Evolutionary conservation across 352 stramenopile genomes (phyloP).

Genomic region (Phytophthora europaea): DNA sequence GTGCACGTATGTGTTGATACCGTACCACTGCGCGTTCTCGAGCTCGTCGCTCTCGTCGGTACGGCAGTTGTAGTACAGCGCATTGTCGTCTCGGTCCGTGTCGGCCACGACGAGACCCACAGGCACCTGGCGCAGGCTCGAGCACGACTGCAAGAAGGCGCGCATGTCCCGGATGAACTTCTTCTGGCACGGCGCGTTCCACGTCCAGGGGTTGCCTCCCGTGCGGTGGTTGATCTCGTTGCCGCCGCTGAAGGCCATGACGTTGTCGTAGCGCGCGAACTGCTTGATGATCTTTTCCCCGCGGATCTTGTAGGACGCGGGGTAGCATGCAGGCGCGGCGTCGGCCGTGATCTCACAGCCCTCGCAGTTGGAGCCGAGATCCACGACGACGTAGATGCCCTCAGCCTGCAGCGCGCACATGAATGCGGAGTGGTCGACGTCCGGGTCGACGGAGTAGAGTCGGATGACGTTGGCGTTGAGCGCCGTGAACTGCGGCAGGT

Average conservation of each 20-base stretch:
- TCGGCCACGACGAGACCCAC: conserved; percentile 83
- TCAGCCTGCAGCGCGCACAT: conserved; percentile 84
- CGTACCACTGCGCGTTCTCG: conserved; percentile 88
- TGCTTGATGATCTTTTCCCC: conserved; percentile 84
- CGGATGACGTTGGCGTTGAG: conserved; percentile 83
- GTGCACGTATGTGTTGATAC: conserved; percentile 86
- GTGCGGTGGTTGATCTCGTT: conserved; percentile 89
- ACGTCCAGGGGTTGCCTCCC: conserved; percentile 46
- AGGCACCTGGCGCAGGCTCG: conserved; percentile 70
- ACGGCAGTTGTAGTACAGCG: conserved; percentile 88
- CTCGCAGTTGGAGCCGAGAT: conserved; percentile 69
- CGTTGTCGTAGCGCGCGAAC: conserved; percentile 89
- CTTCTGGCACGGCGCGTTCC: conserved; percentile 89
- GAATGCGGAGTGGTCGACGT: conserved; percentile 79
- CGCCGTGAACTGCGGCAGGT: conserved; percentile 74
- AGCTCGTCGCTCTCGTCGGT: conserved; percentile 64
- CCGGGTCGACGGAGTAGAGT: conserved; percentile 85
- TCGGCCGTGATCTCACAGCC: conserved; percentile 75
- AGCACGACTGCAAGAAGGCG: conserved; percentile 69
- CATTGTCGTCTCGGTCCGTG: conserved; percentile 64
- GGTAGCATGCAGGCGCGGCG: conserved; percentile 64
- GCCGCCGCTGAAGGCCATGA: conserved; percentile 78
- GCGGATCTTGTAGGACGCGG: conserved; percentile 71
- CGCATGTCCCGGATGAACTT: conserved; percentile 92
- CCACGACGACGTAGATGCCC: conserved; percentile 85